phyloP scores from a whole-genome alignment of 31 red algal species.

The Odonthalia washingtoniensis region DNA sequence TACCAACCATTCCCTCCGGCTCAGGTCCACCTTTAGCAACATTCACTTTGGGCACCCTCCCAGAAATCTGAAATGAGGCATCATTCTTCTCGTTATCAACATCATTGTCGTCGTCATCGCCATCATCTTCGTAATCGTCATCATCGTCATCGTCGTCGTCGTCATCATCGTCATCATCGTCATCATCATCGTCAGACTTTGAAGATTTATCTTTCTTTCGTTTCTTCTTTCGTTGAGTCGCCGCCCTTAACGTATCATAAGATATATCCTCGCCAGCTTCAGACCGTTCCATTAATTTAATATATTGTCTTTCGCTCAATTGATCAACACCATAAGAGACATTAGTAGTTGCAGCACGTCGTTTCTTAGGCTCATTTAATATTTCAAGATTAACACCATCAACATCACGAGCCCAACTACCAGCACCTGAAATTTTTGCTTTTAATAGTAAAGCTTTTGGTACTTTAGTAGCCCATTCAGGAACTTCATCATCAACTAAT shows the following conservation, averaged over 20 bases:
- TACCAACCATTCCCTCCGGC: too few species aligned
- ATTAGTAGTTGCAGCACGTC: slow-evolving; percentile 60
- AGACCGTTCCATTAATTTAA: slow-evolving; percentile 65
- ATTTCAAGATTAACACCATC: slow-evolving; percentile 54
- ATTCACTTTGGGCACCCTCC: background rate
- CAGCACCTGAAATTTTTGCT: slow-evolving; percentile 51
- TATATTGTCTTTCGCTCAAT: slow-evolving; percentile 60
- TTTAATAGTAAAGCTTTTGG: slow-evolving; percentile 54
- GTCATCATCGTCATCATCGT: slow-evolving; percentile 58
- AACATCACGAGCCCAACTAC: slow-evolving; percentile 42
- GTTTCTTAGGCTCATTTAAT: slow-evolving; percentile 56
- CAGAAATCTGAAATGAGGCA: background rate
- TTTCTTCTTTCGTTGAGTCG: slow-evolving; percentile 40
- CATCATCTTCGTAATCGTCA: slow-evolving; percentile 37
- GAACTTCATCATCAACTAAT: slow-evolving; percentile 80
- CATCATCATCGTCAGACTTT: slow-evolving; percentile 22
- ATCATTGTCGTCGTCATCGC: background rate
- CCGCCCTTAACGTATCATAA: slow-evolving; percentile 43
- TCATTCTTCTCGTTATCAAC: background rate
- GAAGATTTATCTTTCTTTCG: slow-evolving; percentile 34
- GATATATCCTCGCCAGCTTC: slow-evolving; percentile 61
- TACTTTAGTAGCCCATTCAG: slow-evolving; percentile 80
- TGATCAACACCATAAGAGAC: slow-evolving; percentile 70
- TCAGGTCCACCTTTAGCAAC: too few species aligned
- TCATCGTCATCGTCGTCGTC: slow-evolving; percentile 64